These are phyloP conservation scores for Sclerotinia subarctica DNA, from an alignment of 2,329 filamentous ascomycete genomes.

Conservation along the genomic window DNA sequence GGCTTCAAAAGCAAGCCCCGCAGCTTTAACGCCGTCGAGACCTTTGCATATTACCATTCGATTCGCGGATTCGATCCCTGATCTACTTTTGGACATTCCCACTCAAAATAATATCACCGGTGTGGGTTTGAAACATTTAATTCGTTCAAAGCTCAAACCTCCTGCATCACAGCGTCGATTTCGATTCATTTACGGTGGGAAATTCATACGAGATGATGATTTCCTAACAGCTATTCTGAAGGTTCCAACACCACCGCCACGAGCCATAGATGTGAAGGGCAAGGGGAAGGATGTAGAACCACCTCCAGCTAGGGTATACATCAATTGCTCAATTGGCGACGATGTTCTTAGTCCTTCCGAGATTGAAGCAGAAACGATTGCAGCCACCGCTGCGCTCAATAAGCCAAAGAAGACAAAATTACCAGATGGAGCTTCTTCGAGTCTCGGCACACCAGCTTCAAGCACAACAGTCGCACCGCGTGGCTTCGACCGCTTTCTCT, in stretches of 20 bases:
- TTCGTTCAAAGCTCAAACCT: conserved; percentile 67
- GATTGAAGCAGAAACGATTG: conserved; percentile 61
- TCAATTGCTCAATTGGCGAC: conserved; percentile 90
- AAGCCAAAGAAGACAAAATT: conserved; percentile 25
- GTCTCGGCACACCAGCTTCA: conserved; percentile 22
- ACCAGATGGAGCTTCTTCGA: conserved; percentile 16
- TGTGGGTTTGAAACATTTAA: conserved; percentile 74
- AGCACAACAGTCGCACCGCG: conserved; percentile 56
- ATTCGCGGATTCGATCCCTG: conserved; percentile 81
- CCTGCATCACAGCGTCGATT: conserved; percentile 66
- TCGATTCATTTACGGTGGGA: conserved; percentile 86
- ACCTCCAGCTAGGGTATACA: conserved; percentile 62
- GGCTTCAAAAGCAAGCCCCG: conserved; percentile 11
- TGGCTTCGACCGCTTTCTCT: conserved; percentile 84
- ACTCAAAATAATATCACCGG: conserved; percentile 67
- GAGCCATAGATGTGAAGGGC: conserved; percentile 44
- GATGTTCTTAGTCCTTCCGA: conserved; percentile 67
- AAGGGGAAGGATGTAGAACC: conserved; percentile 66
- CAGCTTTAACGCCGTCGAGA: conserved; percentile 1
- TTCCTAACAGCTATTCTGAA: conserved; percentile 67
- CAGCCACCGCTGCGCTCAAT: conserved; percentile 28
- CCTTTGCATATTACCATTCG: conserved; percentile 77
- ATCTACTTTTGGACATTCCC: conserved; percentile 74
- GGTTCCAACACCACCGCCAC: conserved; percentile 52
- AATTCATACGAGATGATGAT: conserved; percentile 72